Evolutionary conservation across 345 rosid species (phyloP).

Genomic region (Eucalyptus polybractea): DNA sequence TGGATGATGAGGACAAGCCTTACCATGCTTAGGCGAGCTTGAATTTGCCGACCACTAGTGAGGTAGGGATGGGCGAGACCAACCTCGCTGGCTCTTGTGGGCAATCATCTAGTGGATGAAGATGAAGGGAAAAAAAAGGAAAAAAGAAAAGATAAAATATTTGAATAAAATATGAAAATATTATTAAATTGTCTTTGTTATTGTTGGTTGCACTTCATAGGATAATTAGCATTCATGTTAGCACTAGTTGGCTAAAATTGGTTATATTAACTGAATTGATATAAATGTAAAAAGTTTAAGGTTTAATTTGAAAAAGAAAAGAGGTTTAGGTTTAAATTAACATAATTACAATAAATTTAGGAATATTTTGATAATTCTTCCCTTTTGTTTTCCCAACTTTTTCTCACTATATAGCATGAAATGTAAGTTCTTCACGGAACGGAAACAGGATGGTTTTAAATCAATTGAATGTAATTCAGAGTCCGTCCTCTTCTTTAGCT

Average conservation of each 20-base stretch:
- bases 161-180: too few species aligned
- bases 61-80: too few species aligned
- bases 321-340: too few species aligned
- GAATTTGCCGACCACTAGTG: too few species aligned
- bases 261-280: too few species aligned
- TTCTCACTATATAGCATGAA: neutral
- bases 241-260: accelerated
- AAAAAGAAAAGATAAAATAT: too few species aligned
- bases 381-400: neutral
- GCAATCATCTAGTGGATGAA: neutral
- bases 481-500: neutral
- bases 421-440: neutral
- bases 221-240: accelerated
- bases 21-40: too few species aligned
- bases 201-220: accelerated
- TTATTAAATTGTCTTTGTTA: neutral
- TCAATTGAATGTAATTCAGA: neutral
- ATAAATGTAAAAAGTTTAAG: accelerated
- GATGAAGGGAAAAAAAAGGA: neutral
- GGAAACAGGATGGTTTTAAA: neutral
- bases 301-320: too few species aligned
- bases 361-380: neutral
- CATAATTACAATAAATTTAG: too few species aligned
- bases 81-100: too few species aligned
- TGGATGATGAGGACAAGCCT: neutral